phyloP scores from a whole-genome alignment of 2,329 filamentous ascomycete genomes.

The Penicillium sclerotiorum region DNA sequence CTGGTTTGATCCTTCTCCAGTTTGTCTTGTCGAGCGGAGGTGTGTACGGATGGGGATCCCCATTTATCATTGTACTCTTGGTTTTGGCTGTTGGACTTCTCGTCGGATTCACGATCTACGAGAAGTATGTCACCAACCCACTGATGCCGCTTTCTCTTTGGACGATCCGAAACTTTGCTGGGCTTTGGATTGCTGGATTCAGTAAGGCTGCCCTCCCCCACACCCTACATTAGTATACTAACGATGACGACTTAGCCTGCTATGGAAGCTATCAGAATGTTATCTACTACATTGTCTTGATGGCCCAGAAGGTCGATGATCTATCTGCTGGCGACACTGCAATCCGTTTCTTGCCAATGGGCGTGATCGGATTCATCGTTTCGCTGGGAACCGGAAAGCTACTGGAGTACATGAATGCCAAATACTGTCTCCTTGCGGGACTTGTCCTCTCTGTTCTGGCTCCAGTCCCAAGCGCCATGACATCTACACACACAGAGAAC shows the following conservation, averaged over 20 bases:
- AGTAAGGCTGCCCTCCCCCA: conserved; percentile 24
- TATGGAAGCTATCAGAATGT: conserved; percentile 49
- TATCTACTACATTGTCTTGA: conserved; percentile 48
- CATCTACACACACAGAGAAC: conserved; percentile 21
- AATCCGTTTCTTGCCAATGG: conserved; percentile 47
- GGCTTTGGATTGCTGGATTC: conserved; percentile 50
- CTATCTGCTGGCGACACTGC: conserved; percentile 44
- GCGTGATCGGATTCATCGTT: conserved; percentile 41
- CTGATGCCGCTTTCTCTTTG: conserved; percentile 52
- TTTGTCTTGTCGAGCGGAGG: conserved; percentile 51
- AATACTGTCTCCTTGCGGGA: conserved; percentile 39
- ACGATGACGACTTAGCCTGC: conserved; percentile 32
- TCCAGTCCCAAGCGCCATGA: conserved; percentile 38
- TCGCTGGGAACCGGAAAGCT: conserved; percentile 39
- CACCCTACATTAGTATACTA: conserved; percentile 3
- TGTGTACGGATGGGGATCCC: conserved; percentile 50
- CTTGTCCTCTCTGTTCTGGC: conserved; percentile 41
- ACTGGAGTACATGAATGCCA: conserved; percentile 44
- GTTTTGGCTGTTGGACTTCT: conserved; percentile 43
- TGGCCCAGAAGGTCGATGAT: conserved; percentile 44
- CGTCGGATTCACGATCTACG: conserved; percentile 41
- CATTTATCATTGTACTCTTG: conserved; percentile 49
- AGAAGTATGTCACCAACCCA: conserved; percentile 49
- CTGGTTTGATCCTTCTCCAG: conserved; percentile 47
- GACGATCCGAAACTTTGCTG: conserved; percentile 51